Base-by-base conservation (phyloP, 2,329 filamentous ascomycete genomes). In the Clonostachys solani region DNA sequence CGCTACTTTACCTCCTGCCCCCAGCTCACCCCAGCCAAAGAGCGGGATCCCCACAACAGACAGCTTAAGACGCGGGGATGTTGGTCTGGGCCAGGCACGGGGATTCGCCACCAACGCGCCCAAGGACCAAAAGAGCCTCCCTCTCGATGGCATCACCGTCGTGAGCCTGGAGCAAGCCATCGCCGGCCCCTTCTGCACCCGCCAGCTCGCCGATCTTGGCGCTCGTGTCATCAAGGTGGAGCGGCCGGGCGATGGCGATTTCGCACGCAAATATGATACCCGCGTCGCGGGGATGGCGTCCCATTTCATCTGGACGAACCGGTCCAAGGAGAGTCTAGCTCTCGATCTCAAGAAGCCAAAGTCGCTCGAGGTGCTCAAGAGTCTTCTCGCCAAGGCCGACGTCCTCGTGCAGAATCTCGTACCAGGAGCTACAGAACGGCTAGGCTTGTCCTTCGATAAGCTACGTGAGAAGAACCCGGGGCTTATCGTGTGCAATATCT, bases 151-250 rank as follows among this genome's bases (percentile, higher is more conserved):
- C 12, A 64, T 77, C 44, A 75, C 72, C 0, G 73, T 80, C 8
- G 68, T 79, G 18, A 74, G 73, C 40, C 61, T 79, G 0, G 76
- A 79, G 48, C 76, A 80, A 55, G 76, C 76, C 43, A 75, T 80
- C 51, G 73, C 76, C 1, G 75, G 73, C 0, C 76, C 76, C 2
- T 77, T 78, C 48, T 78, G 74, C 50, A 79, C 76, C 0, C 65
- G 76, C 1, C 76, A 79, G 45, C 64, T 78, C 6, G 74, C 76
- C 17, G 75, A 80, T 50, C 63, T 74, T 9, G 77, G 77, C 12
- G 76, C 76, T 3, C 65, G 75, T 5, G 74, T 80, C 17, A 79
- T 79, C 58, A 80, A 79, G 56, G 59, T 80, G 17, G 76, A 80
- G 52, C 70, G 77, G 1, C 76, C 74, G 0, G 66, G 61, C 1